Evolutionary conservation across 2,329 filamentous ascomycete species (phyloP).

Genomic region (Aspergillus ruber): DNA sequence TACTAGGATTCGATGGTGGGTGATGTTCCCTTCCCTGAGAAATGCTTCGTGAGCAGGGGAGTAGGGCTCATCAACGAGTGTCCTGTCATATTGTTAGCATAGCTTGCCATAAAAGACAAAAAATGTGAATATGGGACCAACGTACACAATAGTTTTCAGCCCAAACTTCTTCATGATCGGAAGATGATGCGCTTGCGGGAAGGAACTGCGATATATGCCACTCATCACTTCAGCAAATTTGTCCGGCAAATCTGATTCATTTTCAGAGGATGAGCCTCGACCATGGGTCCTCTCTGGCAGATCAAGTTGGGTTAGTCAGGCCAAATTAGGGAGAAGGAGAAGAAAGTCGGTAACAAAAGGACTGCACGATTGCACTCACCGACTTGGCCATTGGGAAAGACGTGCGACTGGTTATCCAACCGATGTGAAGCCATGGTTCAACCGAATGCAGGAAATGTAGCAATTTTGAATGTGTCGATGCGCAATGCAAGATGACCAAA

Average conservation of each 20-base stretch:
- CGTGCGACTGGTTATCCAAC: background rate
- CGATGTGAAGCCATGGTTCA: background rate
- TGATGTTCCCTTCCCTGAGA: conserved; percentile 60
- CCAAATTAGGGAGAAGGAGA: background rate
- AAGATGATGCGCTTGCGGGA: conserved; percentile 65
- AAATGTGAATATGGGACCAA: conserved; percentile 9
- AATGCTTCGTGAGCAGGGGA: conserved; percentile 52
- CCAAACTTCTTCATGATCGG: conserved; percentile 60
- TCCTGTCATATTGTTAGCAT: conserved; percentile 36
- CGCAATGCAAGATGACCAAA: background rate
- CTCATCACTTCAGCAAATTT: conserved; percentile 74
- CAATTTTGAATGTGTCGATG: background rate
- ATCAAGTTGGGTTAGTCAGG: background rate
- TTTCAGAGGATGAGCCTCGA: background rate
- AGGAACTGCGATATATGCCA: conserved; percentile 75
- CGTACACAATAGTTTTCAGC: conserved; percentile 74
- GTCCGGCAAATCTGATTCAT: conserved; percentile 38
- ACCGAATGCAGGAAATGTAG: background rate
- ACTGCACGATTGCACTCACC: background rate
- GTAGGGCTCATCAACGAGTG: conserved; percentile 57
- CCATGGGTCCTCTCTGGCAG: background rate
- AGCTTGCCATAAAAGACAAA: background rate
- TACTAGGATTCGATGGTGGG: conserved; percentile 69
- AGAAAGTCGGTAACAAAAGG: background rate
- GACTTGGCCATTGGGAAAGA: background rate